phyloP scores from a whole-genome alignment of 163 green algal species.

The Chlorella variabilis region DNA sequence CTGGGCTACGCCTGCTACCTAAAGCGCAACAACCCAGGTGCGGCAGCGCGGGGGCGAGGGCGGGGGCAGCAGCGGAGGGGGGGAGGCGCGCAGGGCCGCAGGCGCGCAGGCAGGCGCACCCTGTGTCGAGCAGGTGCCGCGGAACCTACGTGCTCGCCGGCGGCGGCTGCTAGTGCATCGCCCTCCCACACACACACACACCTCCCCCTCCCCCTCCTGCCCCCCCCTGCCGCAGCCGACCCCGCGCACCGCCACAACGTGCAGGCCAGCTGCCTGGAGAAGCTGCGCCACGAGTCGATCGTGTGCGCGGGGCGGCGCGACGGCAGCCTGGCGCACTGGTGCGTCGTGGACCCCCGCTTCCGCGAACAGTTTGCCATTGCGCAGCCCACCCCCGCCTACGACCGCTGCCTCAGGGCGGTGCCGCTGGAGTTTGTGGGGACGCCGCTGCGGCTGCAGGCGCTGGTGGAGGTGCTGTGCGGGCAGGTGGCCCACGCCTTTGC shows the following conservation, averaged over 20 bases:
- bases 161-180: no score
- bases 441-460: slow-evolving; percentile 42
- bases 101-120: no score
- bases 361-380: slow-evolving; percentile 51
- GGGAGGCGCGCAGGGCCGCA: no score
- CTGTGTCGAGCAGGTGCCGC: no score
- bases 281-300: slow-evolving; percentile 44
- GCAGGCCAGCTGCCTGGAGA: slow-evolving; percentile 45
- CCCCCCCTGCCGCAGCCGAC: slow-evolving; percentile 15
- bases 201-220: neutral
- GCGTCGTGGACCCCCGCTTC: slow-evolving; percentile 51
- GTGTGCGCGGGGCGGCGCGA: slow-evolving; percentile 37
- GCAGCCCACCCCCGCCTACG: slow-evolving; percentile 40
- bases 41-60: no score
- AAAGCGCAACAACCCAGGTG: slow-evolving; percentile 33
- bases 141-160: no score
- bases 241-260: slow-evolving; percentile 20
- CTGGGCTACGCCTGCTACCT: slow-evolving; percentile 35
- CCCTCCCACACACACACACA: no score
- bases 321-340: slow-evolving; percentile 33
- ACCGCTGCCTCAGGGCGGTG: slow-evolving; percentile 33
- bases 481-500: slow-evolving; percentile 44
- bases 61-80: no score
- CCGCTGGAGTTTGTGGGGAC: slow-evolving; percentile 53
- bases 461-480: slow-evolving; percentile 43